Evolutionary conservation across 2,329 filamentous ascomycete genomes (phyloP), one percentile per base, ranked within the genome.

Genomic region (Fusarium chaquense): DNA sequence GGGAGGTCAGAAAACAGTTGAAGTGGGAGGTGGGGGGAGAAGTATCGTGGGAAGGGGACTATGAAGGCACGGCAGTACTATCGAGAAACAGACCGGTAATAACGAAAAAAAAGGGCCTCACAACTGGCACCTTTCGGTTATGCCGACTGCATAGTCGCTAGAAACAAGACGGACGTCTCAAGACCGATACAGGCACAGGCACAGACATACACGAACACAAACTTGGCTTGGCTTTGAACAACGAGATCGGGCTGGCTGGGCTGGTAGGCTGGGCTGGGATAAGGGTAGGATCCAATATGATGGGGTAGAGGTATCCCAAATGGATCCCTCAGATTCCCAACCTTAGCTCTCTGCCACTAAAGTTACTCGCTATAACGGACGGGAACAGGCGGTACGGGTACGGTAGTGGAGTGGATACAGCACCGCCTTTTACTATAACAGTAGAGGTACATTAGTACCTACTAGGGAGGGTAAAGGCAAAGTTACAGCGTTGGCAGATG

Each of bases 231-330:
- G 35, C 49, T 41, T 58, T 50, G 54, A 53, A 67, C 58, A 66
- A 63, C 62, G 57, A 55, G 58, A 59, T 69, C 67, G 62, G 58
- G 59, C 67, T 70, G 58, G 36, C 36, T 40, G 36, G 36, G 36
- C 36, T 40, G 36, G 33, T 35, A 35, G 57, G 59, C 67, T 70
- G 58, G 58, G 62, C 62, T 70, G 58, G 62, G 62, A 67, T 70
- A 69, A 70, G 67, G 62, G 65, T 65, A 66, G 66, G 66, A 69
- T 67, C 58, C 62, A 55, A 70, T 57, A 70, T 70, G 67, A 70
- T 70, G 67, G 67, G 67, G 67, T 70, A 67, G 62, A 70, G 56
- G 67, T 70, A 69, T 62, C 59, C n/a, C 57, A 32, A 52, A 52
- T 41, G 35, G 49, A 52, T 36, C 55, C 58, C 32, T 45, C 16